Percentiles rank a stretch among this genome's conserved stretches.
Evolutionary conservation across 2,329 filamentous ascomycete species (phyloP).

Genomic region (Beauveria scarabaeidicola): DNA sequence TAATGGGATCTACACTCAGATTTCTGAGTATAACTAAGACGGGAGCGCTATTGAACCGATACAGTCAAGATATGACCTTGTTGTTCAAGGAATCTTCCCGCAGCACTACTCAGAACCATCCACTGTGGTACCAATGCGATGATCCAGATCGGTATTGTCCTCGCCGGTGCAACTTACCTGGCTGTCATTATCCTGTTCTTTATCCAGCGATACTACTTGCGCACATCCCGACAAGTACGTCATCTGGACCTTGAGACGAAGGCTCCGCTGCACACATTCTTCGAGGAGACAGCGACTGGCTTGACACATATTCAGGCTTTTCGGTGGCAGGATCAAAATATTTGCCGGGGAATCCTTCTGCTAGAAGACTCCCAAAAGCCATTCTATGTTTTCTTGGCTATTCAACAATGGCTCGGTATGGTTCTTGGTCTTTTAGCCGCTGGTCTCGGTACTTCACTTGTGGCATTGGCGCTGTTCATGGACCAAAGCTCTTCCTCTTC

Average conservation of each 20-base stretch:
- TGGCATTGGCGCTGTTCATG: background rate
- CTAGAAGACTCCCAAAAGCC: background rate
- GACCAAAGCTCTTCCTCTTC: background rate
- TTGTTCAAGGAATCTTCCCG: background rate
- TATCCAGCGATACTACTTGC: background rate
- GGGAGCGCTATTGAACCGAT: background rate
- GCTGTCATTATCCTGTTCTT: background rate
- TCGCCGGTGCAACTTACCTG: background rate
- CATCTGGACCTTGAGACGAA: background rate
- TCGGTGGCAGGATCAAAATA: background rate
- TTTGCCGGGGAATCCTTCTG: background rate
- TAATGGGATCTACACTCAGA: background rate
- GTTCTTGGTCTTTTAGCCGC: background rate
- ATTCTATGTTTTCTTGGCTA: background rate
- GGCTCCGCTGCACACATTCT: background rate
- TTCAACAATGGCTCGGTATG: background rate
- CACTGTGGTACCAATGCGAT: background rate
- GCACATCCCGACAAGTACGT: background rate
- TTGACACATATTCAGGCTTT: background rate
- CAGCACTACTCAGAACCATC: background rate
- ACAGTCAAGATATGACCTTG: slow-evolving; percentile 1
- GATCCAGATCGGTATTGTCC: background rate
- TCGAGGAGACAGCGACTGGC: background rate
- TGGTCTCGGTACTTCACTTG: background rate
- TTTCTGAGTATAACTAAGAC: background rate